Percentiles rank a stretch among this genome's conserved stretches.
phyloP scores from a whole-genome alignment of 176 grass and related monocot species.

The Triticum aestivum region DNA sequence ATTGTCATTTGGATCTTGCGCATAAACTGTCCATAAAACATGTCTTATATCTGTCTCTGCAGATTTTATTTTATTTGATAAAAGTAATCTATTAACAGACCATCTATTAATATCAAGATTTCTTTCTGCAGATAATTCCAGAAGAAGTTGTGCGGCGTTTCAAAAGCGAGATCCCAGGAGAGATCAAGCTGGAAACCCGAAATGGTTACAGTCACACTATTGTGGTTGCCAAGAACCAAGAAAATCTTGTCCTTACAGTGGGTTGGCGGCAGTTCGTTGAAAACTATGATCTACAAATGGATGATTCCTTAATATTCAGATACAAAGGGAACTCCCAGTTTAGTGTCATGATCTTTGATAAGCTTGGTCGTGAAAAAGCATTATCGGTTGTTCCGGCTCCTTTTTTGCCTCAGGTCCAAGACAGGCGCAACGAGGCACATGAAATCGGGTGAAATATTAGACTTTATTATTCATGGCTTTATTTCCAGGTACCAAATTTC shows the following conservation, averaged over 20 bases:
- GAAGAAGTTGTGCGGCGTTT: background rate
- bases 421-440: background rate
- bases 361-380: background rate
- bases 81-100: no score
- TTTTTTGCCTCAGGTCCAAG: background rate
- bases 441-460: background rate
- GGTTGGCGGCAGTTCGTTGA: background rate
- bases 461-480: background rate
- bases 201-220: background rate
- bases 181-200: conserved; percentile 11
- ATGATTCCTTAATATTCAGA: background rate
- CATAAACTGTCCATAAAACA: background rate
- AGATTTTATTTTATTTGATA: no score
- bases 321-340: background rate
- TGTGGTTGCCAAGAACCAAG: conserved; percentile 6
- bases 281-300: conserved; percentile 12
- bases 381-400: background rate
- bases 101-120: background rate
- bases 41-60: background rate
- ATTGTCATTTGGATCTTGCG: background rate
- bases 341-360: conserved; percentile 2
- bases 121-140: background rate
- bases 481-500: background rate
- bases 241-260: background rate
- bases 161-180: background rate